Base-by-base conservation (phyloP, 371 early-diverging fungal genomes). In the Syncephalastrum racemosum region DNA sequence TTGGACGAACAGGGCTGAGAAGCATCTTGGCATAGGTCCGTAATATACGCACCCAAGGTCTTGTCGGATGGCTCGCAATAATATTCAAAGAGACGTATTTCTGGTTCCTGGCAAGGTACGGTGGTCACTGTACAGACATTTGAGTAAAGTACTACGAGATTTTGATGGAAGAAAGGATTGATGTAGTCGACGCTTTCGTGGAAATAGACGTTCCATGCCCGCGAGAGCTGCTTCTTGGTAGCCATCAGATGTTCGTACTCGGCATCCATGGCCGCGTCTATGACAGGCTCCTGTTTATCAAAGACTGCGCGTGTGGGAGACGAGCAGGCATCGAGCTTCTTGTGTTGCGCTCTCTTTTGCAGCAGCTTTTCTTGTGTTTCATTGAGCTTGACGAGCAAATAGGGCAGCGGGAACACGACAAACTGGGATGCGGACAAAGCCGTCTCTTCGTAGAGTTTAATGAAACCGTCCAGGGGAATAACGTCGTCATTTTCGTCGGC, bases 21-120 rank as follows among this genome's bases (percentile, higher is more conserved):
- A 12, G 91, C 80, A 36, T 92, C 86, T 58, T 73, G 81, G 68
- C 90, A 93, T 25, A 93, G 75, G 45, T 90, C 88, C 59, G 92
- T 89, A 27, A 98, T 67, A 60, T 91, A 97, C 66, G 90, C 89
- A 1, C 96, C 98, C 4, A 98, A 74, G 0, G 95, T 88, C 56
- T 88, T 81, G 63, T 98, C 99, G 0, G 89, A 84, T 0, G 68
- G 71, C 16, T 83, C 77, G 13, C 77, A 70, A 63, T 97, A 96
- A 54, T 90, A 98, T 41, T 92, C 86, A 57, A 97, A 90, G 22
- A 86, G 55, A 24, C 89, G 88, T 15, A 88, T 81, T 50, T 88
- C 85, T 1, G 97, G 94, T 0, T 86, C 83, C 39, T 82, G 83
- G 49, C 96, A 97, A 4, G 91, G 89, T 2, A 85, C 71, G 12